These are phyloP conservation scores for Chalciporus pseudorubinellus DNA, from an alignment of 768 basidiomycete genomes.

Conservation along the genomic window DNA sequence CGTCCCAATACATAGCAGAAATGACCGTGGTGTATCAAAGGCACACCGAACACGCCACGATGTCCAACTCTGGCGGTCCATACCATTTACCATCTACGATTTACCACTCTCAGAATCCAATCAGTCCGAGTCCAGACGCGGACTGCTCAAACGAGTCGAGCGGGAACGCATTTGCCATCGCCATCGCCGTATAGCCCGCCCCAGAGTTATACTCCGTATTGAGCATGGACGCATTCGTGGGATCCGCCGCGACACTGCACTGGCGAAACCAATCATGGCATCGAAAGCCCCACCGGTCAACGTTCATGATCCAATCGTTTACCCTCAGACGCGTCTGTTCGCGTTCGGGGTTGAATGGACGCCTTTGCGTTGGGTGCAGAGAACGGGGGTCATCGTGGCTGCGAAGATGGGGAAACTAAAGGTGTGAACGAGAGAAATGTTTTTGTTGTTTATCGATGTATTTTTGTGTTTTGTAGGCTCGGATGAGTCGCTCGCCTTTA, in stretches of 20 bases:
- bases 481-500: conserved; percentile 4
- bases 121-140: neutral
- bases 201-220: neutral
- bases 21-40: neutral
- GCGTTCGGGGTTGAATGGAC: neutral
- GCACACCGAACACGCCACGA: neutral
- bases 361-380: neutral
- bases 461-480: too few relatives aligned
- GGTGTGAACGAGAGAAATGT: conserved; percentile 1
- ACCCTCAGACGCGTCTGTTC: conserved; percentile 2
- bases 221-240: conserved; percentile 1
- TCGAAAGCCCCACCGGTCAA: conserved; percentile 1
- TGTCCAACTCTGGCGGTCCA: neutral
- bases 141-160: neutral
- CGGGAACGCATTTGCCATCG: conserved; percentile 1
- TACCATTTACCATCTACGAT: neutral
- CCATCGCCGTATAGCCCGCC: neutral
- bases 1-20: neutral
- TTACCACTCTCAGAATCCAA: conserved; percentile 1
- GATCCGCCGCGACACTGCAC: conserved; percentile 10
- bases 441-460: too few relatives aligned
- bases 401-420: conserved; percentile 2
- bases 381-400: conserved; percentile 5
- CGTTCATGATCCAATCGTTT: neutral
- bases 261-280: conserved; percentile 7